phyloP scores from a whole-genome alignment of 352 stramenopile species.

The Phytopythium kandeliae region DNA sequence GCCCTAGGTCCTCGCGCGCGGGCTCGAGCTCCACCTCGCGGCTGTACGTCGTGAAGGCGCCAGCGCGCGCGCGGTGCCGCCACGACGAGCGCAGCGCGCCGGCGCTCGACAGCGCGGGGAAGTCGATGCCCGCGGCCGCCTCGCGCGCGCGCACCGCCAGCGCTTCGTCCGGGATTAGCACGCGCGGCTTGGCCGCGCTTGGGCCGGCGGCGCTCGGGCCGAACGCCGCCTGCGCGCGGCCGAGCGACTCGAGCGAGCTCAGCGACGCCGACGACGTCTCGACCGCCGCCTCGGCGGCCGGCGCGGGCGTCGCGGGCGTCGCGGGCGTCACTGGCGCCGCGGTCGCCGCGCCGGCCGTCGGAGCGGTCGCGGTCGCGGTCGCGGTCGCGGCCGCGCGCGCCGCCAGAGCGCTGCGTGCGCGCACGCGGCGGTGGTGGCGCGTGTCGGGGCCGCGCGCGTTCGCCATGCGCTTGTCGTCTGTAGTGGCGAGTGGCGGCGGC shows the following conservation, averaged over 20 bases:
- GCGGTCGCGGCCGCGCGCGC: too few relatives aligned
- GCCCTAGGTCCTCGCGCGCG: neutral
- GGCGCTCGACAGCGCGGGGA: constrained; percentile 4
- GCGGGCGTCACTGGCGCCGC: too few relatives aligned
- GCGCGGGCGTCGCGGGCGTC: too few relatives aligned
- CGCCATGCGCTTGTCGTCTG: too few relatives aligned
- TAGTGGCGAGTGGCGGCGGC: too few relatives aligned
- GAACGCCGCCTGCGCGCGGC: neutral
- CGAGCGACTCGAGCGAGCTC: neutral
- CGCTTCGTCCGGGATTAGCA: constrained; percentile 37
- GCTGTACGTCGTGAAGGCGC: constrained; percentile 4
- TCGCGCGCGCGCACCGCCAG: constrained; percentile 68
- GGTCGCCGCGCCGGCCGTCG: too few relatives aligned
- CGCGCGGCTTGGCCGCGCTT: neutral
- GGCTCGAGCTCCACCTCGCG: constrained; percentile 1
- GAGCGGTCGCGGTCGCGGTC: too few relatives aligned
- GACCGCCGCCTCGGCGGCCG: too few relatives aligned
- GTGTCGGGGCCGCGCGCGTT: too few relatives aligned
- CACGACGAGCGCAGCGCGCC: neutral
- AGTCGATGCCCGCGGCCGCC: constrained; percentile 50
- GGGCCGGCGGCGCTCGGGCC: neutral
- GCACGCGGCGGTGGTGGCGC: too few relatives aligned
- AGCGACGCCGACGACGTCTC: neutral
- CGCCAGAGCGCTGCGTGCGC: too few relatives aligned
- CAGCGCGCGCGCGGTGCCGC: neutral